A percentile compares a stretch with the other conserved stretches of the same genome.
These are phyloP conservation scores for Coemansia sp. DNA, from an alignment of 192 early-diverging fungal species.

Conservation along the genomic window DNA sequence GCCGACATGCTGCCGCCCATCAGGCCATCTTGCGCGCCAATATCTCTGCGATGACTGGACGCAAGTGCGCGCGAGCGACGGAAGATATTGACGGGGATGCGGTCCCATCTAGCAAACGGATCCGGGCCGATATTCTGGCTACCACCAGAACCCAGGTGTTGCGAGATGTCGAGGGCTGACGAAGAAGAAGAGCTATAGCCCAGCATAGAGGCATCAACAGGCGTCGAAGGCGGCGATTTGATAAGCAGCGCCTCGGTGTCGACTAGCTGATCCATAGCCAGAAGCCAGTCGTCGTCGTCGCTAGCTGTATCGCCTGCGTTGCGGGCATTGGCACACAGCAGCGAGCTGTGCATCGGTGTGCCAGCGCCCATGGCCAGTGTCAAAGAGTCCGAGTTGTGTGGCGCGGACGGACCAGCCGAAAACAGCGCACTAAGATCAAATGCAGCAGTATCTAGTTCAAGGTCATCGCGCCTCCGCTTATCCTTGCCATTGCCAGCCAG, in stretches of 20 bases:
- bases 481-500: not conserved
- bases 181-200: not conserved
- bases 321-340: conserved; percentile 1
- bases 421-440: conserved; percentile 16
- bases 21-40: conserved; percentile 19
- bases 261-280: conserved; percentile 49
- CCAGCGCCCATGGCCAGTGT: conserved; percentile 26
- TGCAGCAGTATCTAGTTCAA: not conserved
- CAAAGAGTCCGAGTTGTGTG: not conserved
- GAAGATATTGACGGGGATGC: conserved; percentile 54
- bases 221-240: conserved; percentile 46
- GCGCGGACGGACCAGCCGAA: conserved; percentile 5
- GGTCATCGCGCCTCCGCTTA: not conserved
- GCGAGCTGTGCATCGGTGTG: conserved; percentile 23
- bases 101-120: conserved; percentile 48
- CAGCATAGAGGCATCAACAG: conserved; percentile 12
- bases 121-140: conserved; percentile 2
- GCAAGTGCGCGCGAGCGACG: conserved; percentile 50
- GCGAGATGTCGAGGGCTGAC: not conserved
- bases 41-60: conserved; percentile 17
- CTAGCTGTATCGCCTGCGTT: not conserved
- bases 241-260: conserved; percentile 50
- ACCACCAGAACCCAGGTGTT: not conserved
- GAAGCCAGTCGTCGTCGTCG: conserved; percentile 37
- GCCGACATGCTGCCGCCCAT: conserved; percentile 30